Conservation (phyloP, 352 stramenopile genomes). For the Pythium vanterpoolii region DNA sequence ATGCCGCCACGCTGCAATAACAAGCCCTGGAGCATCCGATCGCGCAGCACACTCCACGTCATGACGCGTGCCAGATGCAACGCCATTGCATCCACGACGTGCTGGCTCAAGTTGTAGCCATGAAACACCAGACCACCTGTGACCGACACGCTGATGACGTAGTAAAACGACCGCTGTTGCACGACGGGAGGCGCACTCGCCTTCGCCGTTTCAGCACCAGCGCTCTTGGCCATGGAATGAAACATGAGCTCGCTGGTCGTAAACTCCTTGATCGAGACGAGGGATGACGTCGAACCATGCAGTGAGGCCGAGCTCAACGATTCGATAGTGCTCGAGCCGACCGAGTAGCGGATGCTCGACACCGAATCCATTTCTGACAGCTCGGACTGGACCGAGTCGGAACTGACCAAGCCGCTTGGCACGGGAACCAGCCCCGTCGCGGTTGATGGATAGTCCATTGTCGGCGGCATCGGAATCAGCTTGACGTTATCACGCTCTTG, state of each 20-base stretch:
- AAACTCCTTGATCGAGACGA: slow-evolving; percentile 28
- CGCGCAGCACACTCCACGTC: slow-evolving; percentile 72
- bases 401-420: slow-evolving; percentile 22
- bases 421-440: background rate
- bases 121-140: slow-evolving; percentile 55
- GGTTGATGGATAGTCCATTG: background rate
- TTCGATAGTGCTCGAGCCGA: slow-evolving; percentile 35
- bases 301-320: slow-evolving; percentile 11
- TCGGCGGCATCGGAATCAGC: slow-evolving; percentile 12
- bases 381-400: slow-evolving; percentile 71
- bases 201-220: slow-evolving; percentile 2
- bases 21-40: slow-evolving; percentile 54
- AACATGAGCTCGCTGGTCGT: slow-evolving; percentile 59
- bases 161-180: slow-evolving; percentile 67
- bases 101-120: slow-evolving; percentile 76
- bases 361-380: slow-evolving; percentile 65
- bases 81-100: slow-evolving; percentile 54
- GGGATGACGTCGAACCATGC: slow-evolving; percentile 9
- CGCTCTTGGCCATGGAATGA: slow-evolving; percentile 22
- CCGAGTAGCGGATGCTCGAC: slow-evolving; percentile 9
- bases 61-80: slow-evolving; percentile 52
- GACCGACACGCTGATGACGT: slow-evolving; percentile 63
- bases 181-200: background rate
- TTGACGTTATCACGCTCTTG: slow-evolving; percentile 1
- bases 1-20: slow-evolving; percentile 62